These are phyloP conservation scores for Colletotrichum navitas DNA, from an alignment of 2,329 filamentous ascomycete species.

Conservation along the genomic window DNA sequence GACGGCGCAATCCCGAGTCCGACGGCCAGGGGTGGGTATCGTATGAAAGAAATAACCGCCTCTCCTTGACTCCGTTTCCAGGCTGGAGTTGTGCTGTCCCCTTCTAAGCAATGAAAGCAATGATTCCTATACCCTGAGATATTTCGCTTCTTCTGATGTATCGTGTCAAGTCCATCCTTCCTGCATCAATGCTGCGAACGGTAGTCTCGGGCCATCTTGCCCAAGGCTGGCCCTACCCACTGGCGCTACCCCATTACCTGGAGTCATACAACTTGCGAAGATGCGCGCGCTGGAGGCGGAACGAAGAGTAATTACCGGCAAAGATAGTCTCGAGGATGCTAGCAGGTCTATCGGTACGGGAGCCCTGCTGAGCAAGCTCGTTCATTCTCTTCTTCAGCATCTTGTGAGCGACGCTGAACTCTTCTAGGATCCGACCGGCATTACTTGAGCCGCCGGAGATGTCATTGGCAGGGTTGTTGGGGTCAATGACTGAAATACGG, in stretches of 20 bases:
- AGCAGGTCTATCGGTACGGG: slow-evolving; percentile 46
- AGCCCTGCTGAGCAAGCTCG: slow-evolving; percentile 56
- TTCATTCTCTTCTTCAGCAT: slow-evolving; percentile 70
- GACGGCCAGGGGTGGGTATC: slow-evolving; percentile 28
- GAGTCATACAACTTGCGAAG: slow-evolving; percentile 65
- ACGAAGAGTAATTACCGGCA: slow-evolving; percentile 83
- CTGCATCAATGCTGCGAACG: background rate
- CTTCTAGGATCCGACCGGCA: slow-evolving; percentile 73
- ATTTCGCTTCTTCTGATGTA: slow-evolving; percentile 12
- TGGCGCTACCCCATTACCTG: slow-evolving; percentile 19
- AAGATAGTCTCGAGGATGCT: slow-evolving; percentile 81
- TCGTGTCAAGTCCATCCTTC: slow-evolving; percentile 5
- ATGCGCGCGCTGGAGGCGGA: slow-evolving; percentile 75
- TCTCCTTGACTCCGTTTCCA: slow-evolving; percentile 39
- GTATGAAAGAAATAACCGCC: slow-evolving; percentile 37
- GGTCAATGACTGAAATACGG: slow-evolving; percentile 90
- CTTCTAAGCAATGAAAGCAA: slow-evolving; percentile 32
- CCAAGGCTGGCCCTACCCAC: background rate
- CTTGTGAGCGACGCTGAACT: slow-evolving; percentile 75
- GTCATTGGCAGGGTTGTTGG: slow-evolving; percentile 87
- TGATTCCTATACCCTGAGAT: slow-evolving; percentile 14
- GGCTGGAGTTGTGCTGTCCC: slow-evolving; percentile 8
- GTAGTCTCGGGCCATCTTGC: background rate
- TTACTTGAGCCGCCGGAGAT: slow-evolving; percentile 88
- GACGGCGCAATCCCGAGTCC: slow-evolving; percentile 5